Conservation (phyloP, 1,284 basidiomycete genomes). For the Marasmius tenuissimus region DNA sequence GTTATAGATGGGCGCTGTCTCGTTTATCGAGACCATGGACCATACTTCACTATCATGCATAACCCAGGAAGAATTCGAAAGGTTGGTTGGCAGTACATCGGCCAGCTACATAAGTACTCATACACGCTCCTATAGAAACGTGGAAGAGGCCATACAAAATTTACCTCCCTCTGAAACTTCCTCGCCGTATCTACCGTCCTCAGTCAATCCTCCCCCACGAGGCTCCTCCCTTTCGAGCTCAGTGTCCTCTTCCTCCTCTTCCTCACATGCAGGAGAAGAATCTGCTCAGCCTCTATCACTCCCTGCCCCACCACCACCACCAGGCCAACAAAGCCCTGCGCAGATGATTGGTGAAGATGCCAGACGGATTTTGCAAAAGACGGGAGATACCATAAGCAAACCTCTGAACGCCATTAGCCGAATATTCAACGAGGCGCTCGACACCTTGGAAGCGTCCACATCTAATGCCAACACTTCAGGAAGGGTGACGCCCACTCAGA, state of each 20-base stretch:
- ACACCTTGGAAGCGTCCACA: constrained; percentile 40
- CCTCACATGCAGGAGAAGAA: constrained; percentile 76
- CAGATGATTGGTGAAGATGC: constrained; percentile 76
- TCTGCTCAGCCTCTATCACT: constrained; percentile 76
- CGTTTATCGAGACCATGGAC: constrained; percentile 97
- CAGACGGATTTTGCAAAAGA: constrained; percentile 79
- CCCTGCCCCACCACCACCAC: constrained; percentile 44
- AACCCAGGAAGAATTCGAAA: constrained; percentile 90
- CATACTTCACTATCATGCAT: constrained; percentile 91
- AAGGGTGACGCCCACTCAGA: constrained; percentile 3
- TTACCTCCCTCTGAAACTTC: constrained; percentile 62
- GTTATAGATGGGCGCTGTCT: constrained; percentile 85
- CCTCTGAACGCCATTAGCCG: constrained; percentile 85
- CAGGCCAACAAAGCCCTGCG: not conserved
- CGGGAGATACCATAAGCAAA: constrained; percentile 85
- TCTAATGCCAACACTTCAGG: constrained; percentile 35
- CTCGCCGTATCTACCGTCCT: constrained; percentile 35
- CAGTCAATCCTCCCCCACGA: constrained; percentile 15
- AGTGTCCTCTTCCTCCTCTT: constrained; percentile 29
- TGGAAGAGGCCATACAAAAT: constrained; percentile 81
- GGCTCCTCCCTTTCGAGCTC: constrained; percentile 23
- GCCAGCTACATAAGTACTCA: constrained; percentile 2
- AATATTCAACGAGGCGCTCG: constrained; percentile 80
- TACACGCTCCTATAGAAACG: constrained; percentile 48
- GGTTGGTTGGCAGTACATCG: constrained; percentile 36